phyloP scores from a whole-genome alignment of 192 early-diverging fungal genomes.

The Coemansia aciculifera region DNA sequence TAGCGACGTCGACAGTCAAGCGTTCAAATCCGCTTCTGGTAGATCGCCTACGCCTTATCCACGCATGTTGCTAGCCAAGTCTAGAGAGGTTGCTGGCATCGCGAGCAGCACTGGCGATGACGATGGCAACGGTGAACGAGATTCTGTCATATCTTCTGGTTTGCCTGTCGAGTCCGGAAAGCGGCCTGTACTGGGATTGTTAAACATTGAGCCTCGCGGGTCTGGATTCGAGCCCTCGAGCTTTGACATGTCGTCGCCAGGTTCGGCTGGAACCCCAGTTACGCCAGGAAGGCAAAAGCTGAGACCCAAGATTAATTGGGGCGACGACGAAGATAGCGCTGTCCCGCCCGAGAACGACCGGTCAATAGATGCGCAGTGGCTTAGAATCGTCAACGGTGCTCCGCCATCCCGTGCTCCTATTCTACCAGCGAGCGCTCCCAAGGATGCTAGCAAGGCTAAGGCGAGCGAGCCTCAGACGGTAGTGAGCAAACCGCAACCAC shows the following conservation, averaged over 20 bases:
- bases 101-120: background rate
- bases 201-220: conserved; percentile 12
- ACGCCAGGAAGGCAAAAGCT: conserved; percentile 37
- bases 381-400: conserved; percentile 44
- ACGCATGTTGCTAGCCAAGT: conserved; percentile 12
- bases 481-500: background rate
- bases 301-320: conserved; percentile 38
- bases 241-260: conserved; percentile 27
- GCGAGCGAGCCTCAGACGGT: background rate
- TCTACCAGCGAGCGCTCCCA: background rate
- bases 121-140: background rate
- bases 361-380: conserved; percentile 52
- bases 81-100: background rate
- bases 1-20: background rate
- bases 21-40: conserved; percentile 31
- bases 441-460: background rate
- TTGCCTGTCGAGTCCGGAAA: background rate
- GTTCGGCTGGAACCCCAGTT: conserved; percentile 12
- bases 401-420: conserved; percentile 30
- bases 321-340: conserved; percentile 32
- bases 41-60: conserved; percentile 46
- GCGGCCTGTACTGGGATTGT: conserved; percentile 2
- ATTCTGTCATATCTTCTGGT: background rate
- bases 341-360: conserved; percentile 28
- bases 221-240: conserved; percentile 17